Percentiles rank a stretch among this genome's conserved stretches.
Conservation (phyloP, 2,329 filamentous ascomycete genomes). For the Penicillium sp. region DNA sequence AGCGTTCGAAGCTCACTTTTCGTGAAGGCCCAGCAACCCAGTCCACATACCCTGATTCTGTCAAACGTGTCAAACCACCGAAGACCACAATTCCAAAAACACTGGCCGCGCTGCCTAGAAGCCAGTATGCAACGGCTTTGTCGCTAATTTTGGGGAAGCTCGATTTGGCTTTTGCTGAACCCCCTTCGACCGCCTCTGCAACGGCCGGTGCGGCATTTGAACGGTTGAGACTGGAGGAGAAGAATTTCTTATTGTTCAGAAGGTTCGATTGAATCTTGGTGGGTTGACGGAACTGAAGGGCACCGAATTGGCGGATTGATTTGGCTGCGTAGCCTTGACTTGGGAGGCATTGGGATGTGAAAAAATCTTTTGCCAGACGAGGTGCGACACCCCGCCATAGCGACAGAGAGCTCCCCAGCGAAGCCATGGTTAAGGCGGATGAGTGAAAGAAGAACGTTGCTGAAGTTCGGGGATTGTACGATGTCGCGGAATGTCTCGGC, state of each 20-base stretch:
- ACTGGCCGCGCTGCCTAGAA: slow-evolving; percentile 83
- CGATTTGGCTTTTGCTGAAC: slow-evolving; percentile 31
- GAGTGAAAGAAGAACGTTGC: slow-evolving; percentile 12
- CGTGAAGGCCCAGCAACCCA: background rate
- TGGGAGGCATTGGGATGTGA: slow-evolving; percentile 43
- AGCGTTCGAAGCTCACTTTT: slow-evolving; percentile 5
- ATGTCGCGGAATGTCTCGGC: slow-evolving; percentile 13
- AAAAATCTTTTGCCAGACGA: slow-evolving; percentile 39
- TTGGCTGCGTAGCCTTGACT: slow-evolving; percentile 31
- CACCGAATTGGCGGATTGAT: slow-evolving; percentile 31
- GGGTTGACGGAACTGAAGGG: slow-evolving; percentile 28
- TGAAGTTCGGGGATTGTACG: slow-evolving; percentile 19
- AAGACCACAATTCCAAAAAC: slow-evolving; percentile 98
- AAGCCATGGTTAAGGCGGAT: slow-evolving; percentile 31
- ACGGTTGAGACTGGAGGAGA: slow-evolving; percentile 26
- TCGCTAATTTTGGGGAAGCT: slow-evolving; percentile 62
- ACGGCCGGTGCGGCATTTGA: slow-evolving; percentile 23
- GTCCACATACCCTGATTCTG: slow-evolving; percentile 75
- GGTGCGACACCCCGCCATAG: slow-evolving; percentile 36
- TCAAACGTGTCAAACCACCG: slow-evolving; percentile 87
- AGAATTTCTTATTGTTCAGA: slow-evolving; percentile 26
- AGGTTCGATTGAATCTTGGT: slow-evolving; percentile 26
- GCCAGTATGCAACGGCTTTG: slow-evolving; percentile 84
- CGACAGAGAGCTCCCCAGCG: slow-evolving; percentile 31
- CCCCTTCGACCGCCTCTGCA: slow-evolving; percentile 22